Percentiles rank a stretch among this genome's conserved stretches.
Conservation (phyloP, 1,284 basidiomycete genomes). For the Cystobasidium pallidum region DNA sequence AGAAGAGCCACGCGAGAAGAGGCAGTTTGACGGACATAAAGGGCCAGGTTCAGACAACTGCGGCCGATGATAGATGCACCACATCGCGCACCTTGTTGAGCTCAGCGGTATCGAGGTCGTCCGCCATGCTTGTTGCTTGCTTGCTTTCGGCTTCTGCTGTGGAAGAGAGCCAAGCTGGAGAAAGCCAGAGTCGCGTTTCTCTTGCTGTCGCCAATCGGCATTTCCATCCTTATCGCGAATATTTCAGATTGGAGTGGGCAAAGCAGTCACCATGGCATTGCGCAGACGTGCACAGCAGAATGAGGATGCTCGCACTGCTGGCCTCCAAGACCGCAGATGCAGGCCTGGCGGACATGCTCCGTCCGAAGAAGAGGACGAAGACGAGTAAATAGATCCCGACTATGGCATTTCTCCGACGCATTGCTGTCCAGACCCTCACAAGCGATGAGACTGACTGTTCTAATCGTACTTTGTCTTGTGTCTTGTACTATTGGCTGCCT, state of each 20-base stretch:
- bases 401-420: no score
- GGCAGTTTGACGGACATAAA: background rate
- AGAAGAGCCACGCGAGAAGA: background rate
- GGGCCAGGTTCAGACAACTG: background rate
- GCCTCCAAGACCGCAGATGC: background rate
- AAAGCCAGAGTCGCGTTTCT: constrained; percentile 6
- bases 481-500: background rate
- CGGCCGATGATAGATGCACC: background rate
- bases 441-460: background rate
- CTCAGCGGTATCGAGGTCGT: constrained; percentile 44
- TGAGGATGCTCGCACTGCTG: constrained; percentile 3
- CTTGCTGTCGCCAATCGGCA: constrained; percentile 8
- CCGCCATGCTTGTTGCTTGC: constrained; percentile 35
- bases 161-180: background rate
- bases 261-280: background rate
- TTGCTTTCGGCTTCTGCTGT: background rate
- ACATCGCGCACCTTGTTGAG: constrained; percentile 44
- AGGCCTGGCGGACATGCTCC: background rate
- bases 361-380: constrained; percentile 14
- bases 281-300: constrained; percentile 15
- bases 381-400: constrained; percentile 18
- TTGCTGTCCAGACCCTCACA: no score
- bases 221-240: background rate
- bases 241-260: no score
- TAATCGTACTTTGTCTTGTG: background rate